These are phyloP conservation scores for Periconia digitata DNA, from an alignment of 2,329 filamentous ascomycete genomes.

Conservation along the genomic window DNA sequence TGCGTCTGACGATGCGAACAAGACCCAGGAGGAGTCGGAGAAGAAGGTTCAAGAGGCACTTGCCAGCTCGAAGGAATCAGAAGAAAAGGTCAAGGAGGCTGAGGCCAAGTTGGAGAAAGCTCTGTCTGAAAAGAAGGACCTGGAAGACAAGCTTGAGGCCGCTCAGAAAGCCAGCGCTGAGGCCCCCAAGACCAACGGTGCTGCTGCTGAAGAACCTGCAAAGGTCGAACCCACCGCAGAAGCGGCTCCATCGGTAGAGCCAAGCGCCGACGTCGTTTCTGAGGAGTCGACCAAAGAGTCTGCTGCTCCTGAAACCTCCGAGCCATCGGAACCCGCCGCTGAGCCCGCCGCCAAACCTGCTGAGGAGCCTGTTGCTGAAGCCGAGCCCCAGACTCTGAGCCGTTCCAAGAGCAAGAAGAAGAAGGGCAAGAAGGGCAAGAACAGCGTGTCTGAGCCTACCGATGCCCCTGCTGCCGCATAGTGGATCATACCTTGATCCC, in stretches of 20 bases:
- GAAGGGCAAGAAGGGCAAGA: not conserved
- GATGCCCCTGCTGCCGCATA: not conserved
- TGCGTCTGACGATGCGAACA: constrained; percentile 5
- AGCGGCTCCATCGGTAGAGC: not conserved
- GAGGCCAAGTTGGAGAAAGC: constrained; percentile 4
- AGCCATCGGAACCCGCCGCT: not conserved
- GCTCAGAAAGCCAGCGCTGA: constrained; percentile 7
- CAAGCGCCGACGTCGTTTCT: not conserved
- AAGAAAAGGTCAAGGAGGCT: constrained; percentile 6
- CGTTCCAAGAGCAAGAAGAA: not conserved
- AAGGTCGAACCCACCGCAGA: not conserved
- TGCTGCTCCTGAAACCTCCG: not conserved
- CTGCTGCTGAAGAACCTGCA: not conserved
- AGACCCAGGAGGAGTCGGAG: not conserved
- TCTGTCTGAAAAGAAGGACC: constrained; percentile 6
- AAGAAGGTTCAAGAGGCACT: constrained; percentile 4
- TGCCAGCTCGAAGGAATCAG: constrained; percentile 2
- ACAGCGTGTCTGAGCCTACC: not conserved
- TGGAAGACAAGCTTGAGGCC: constrained; percentile 13
- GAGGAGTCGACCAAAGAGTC: not conserved
- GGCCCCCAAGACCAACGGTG: constrained; percentile 10
- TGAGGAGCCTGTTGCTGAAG: not conserved
- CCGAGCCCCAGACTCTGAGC: not conserved
- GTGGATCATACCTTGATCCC: not conserved
- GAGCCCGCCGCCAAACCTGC: not conserved